These are phyloP conservation scores for Xylaria sp. DNA, from an alignment of 2,329 filamentous ascomycete genomes.

Conservation along the genomic window DNA sequence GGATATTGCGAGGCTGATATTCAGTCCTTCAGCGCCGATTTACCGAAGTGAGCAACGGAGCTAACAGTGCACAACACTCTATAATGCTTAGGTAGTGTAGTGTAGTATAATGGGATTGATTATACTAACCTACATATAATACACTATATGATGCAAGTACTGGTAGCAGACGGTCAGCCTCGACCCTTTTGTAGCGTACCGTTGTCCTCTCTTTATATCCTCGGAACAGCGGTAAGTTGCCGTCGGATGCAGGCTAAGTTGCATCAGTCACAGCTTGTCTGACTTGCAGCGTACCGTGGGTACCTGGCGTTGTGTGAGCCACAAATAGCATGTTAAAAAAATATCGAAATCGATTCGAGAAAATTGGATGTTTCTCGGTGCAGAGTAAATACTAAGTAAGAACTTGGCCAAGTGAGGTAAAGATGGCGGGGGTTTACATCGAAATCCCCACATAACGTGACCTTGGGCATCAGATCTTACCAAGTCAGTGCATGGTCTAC, in stretches of 20 bases:
- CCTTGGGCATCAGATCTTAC: not conserved
- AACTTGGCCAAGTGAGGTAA: not conserved
- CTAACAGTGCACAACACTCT: not conserved
- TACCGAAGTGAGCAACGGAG: not conserved
- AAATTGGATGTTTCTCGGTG: not conserved
- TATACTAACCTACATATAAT: too few relatives aligned
- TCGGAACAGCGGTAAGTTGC: slow-evolving; percentile 16
- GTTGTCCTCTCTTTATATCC: not conserved
- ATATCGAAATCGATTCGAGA: too few relatives aligned
- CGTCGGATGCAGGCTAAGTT: slow-evolving; percentile 11
- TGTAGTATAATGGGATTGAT: too few relatives aligned
- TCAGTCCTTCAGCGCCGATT: not conserved
- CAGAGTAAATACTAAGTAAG: not conserved
- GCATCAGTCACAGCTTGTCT: slow-evolving; percentile 18
- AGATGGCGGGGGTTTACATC: not conserved
- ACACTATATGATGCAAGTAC: not conserved
- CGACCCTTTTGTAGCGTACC: not conserved
- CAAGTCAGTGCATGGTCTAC: too few relatives aligned
- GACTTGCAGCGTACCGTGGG: slow-evolving; percentile 16
- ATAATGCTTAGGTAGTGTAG: not conserved
- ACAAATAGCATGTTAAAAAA: not conserved
- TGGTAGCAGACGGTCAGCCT: not conserved
- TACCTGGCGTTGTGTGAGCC: not conserved
- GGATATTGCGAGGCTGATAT: slow-evolving; percentile 19
- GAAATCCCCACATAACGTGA: not conserved